Evolutionary conservation across 1,284 basidiomycete species (phyloP).

Genomic region (Singerocomus rubriflavus): DNA sequence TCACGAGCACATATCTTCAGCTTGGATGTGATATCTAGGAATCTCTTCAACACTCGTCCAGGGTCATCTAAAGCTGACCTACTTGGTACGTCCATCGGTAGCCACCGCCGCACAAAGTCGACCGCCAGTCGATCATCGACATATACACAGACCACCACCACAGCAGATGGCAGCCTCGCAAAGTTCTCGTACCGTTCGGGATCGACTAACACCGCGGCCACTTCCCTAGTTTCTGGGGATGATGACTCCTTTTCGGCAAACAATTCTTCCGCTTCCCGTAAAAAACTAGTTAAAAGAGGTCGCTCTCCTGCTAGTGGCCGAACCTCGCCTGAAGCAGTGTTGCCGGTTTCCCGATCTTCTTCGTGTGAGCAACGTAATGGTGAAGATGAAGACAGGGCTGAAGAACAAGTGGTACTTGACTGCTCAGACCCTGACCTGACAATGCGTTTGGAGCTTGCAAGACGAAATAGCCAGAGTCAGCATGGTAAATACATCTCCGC

Average conservation of each 20-base stretch:
- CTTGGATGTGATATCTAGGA: slow-evolving; percentile 79
- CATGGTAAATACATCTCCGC: slow-evolving; percentile 43
- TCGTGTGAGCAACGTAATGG: slow-evolving; percentile 40
- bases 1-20: slow-evolving; percentile 80
- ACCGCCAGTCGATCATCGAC: slow-evolving; percentile 66
- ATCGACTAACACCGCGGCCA: slow-evolving; percentile 62
- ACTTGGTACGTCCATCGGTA: slow-evolving; percentile 65
- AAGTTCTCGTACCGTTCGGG: slow-evolving; percentile 68
- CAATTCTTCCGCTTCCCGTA: slow-evolving; percentile 45
- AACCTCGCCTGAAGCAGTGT: slow-evolving; percentile 33
- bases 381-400: slow-evolving; percentile 46
- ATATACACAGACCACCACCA: slow-evolving; percentile 62
- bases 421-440: slow-evolving; percentile 73
- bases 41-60: slow-evolving; percentile 64
- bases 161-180: slow-evolving; percentile 59
- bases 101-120: slow-evolving; percentile 58
- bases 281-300: slow-evolving; percentile 55
- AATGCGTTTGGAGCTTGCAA: slow-evolving; percentile 71
- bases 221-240: slow-evolving; percentile 55
- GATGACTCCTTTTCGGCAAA: slow-evolving; percentile 52
- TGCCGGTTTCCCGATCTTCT: slow-evolving; percentile 39
- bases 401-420: slow-evolving; percentile 39
- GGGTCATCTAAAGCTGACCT: slow-evolving; percentile 63
- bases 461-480: slow-evolving; percentile 78
- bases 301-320: slow-evolving; percentile 51